Evolutionary conservation across 2,329 filamentous ascomycete species (phyloP), one percentile per base, ranked within the genome.

Genomic region (Onygenales sp.): DNA sequence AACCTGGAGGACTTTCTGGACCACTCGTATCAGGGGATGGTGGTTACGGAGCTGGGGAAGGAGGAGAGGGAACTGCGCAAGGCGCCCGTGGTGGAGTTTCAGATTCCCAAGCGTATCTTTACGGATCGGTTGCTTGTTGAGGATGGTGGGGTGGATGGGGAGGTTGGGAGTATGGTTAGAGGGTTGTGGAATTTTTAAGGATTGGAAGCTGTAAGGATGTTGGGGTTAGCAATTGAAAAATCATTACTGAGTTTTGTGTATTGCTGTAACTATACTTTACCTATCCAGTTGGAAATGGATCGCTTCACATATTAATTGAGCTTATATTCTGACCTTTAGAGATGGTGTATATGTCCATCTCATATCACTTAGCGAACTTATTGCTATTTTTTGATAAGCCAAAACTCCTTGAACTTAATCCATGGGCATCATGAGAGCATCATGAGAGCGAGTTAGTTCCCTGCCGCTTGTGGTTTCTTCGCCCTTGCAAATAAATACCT

Each of bases 1-100:
- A 93, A 90, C 62, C 73, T 96, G n/a, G 93, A 98, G 66, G 93
- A 98, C 66, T 98, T 98, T 70, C 73, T 97, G 47, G 93, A 98
- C 65, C 90, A 97, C 68, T 92, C 88, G 0, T 98, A 97, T 70
- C 67, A 71, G 54, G 72, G 70, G 7, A 82, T 98, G 66, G 72
- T 97, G 43, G 88, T 93, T 56, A 85, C 85, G 2, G 93, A 98
- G 68, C 76, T 95, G 58, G 70, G 70, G 0, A 61, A 59, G 2
- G 71, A 70, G 53, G 77, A 79, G 55, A 94, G 92, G 70, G 83
- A 88, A 43, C 76, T 95, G 58, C 94, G 86, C 73, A 95, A 92
- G 68, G 76, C 82, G 5, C 91, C 92, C 0, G 89, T 93, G 10
- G 83, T 97, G 49, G 93, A 97, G 69, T 96, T 87, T 69, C 88